Conservation (phyloP, 2,329 filamentous ascomycete genomes). For the Ophiosphaerella korrae region DNA sequence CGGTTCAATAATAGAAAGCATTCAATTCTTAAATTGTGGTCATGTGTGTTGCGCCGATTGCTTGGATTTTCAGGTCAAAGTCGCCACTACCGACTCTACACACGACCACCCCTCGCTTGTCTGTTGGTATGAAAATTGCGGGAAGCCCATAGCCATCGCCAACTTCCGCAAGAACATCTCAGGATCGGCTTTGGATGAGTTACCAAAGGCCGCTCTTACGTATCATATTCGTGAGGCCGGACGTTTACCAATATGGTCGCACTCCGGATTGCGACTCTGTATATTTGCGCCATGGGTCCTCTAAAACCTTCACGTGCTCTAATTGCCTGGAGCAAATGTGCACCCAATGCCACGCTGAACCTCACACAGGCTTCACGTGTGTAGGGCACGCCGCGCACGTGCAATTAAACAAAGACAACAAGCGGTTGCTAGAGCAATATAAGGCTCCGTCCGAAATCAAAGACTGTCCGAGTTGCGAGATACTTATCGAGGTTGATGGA, state of each 20-base stretch:
- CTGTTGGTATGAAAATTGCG: conserved; percentile 11
- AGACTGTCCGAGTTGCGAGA: conserved; percentile 40
- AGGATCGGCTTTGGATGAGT: conserved; percentile 1
- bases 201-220: conserved; percentile 19
- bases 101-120: conserved; percentile 7
- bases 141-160: conserved; percentile 3
- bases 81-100: conserved; percentile 8
- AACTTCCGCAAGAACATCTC: conserved; percentile 9
- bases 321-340: conserved; percentile 23
- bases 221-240: conserved; percentile 14
- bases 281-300: conserved; percentile 9
- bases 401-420: conserved; percentile 15
- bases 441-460: conserved; percentile 21
- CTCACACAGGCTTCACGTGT: conserved; percentile 26
- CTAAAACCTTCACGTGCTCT: conserved; percentile 20
- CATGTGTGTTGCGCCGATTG: conserved; percentile 23
- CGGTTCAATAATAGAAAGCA: conserved; percentile 1
- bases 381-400: conserved; percentile 13
- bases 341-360: conserved; percentile 19
- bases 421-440: conserved; percentile 12
- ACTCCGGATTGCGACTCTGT: conserved; percentile 24
- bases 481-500: conserved; percentile 48
- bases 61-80: conserved; percentile 15
- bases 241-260: conserved; percentile 20
- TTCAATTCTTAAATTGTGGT: conserved; percentile 9